Conservation (phyloP, 2,329 filamentous ascomycete species). For the Cercospora zeina region DNA sequence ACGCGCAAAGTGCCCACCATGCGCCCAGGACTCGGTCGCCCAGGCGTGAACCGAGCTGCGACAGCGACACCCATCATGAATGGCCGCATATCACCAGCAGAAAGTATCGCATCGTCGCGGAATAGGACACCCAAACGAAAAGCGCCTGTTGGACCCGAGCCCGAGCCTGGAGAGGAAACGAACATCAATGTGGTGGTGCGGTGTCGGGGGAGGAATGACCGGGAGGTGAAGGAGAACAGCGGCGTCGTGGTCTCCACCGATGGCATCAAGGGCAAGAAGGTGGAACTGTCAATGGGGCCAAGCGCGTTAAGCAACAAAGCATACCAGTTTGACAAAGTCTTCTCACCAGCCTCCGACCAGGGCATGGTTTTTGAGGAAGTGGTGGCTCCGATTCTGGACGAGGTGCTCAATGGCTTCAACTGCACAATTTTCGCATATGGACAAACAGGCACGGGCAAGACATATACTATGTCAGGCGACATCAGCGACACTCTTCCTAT, state of each 20-base stretch:
- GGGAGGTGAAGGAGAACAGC: slow-evolving; percentile 92
- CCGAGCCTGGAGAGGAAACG: slow-evolving; percentile 72
- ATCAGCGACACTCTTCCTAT: slow-evolving; percentile 89
- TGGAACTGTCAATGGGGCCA: slow-evolving; percentile 89
- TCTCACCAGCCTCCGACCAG: slow-evolving; percentile 92
- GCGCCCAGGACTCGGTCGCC: slow-evolving; percentile 57
- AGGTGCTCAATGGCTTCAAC: slow-evolving; percentile 94
- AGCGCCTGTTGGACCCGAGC: slow-evolving; percentile 68
- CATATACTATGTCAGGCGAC: slow-evolving; percentile 98
- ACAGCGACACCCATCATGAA: slow-evolving; percentile 50
- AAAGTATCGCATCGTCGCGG: slow-evolving; percentile 63
- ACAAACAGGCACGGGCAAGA: slow-evolving; percentile 96
- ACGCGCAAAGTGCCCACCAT: slow-evolving; percentile 44
- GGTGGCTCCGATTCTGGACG: slow-evolving; percentile 86
- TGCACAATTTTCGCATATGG: slow-evolving; percentile 99
- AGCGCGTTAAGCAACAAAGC: slow-evolving; percentile 93
- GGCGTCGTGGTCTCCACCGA: slow-evolving; percentile 86
- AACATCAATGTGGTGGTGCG: slow-evolving; percentile 98
- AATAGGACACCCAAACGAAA: slow-evolving; percentile 72
- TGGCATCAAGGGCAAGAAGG: slow-evolving; percentile 78
- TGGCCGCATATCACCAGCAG: slow-evolving; percentile 67
- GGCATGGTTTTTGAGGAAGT: slow-evolving; percentile 93
- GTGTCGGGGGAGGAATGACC: slow-evolving; percentile 87
- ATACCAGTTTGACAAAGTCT: slow-evolving; percentile 96
- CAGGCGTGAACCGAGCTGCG: slow-evolving; percentile 45